Evolutionary conservation across 352 stramenopile species (phyloP).

Genomic region (Globisporangium irregulare): DNA sequence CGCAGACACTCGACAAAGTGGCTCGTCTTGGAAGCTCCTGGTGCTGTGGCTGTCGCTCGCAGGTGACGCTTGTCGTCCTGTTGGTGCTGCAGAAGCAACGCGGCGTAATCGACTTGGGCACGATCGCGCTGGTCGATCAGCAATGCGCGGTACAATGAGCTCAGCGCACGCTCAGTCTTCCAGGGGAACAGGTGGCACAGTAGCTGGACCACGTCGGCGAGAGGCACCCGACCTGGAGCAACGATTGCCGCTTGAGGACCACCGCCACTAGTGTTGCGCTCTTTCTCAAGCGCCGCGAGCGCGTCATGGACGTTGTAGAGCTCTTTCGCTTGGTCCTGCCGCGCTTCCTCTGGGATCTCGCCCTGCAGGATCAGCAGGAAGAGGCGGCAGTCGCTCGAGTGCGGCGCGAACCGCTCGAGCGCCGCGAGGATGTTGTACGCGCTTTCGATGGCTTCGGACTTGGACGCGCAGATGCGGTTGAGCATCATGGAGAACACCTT

Average conservation of each 20-base stretch:
- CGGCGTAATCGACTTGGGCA: conserved; percentile 37
- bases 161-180: conserved; percentile 49
- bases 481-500: conserved; percentile 38
- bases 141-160: conserved; percentile 39
- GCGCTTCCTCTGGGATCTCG: conserved; percentile 45
- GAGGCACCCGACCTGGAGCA: conserved; percentile 25
- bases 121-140: conserved; percentile 40
- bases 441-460: conserved; percentile 43
- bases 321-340: conserved; percentile 40
- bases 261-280: conserved; percentile 29
- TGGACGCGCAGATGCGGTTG: conserved; percentile 28
- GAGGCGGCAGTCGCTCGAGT: conserved; percentile 48
- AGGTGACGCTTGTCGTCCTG: conserved; percentile 16
- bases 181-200: conserved; percentile 56
- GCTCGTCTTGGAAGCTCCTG: neutral
- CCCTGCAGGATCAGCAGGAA: conserved; percentile 50
- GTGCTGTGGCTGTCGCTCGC: neutral
- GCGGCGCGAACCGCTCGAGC: conserved; percentile 36
- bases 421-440: conserved; percentile 58
- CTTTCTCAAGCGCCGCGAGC: conserved; percentile 43
- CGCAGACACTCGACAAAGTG: conserved; percentile 43
- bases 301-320: conserved; percentile 46
- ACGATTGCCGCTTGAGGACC: neutral
- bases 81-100: conserved; percentile 32
- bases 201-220: conserved; percentile 44